Conservation (phyloP, 352 stramenopile genomes). For the Pythium phragmitis region DNA sequence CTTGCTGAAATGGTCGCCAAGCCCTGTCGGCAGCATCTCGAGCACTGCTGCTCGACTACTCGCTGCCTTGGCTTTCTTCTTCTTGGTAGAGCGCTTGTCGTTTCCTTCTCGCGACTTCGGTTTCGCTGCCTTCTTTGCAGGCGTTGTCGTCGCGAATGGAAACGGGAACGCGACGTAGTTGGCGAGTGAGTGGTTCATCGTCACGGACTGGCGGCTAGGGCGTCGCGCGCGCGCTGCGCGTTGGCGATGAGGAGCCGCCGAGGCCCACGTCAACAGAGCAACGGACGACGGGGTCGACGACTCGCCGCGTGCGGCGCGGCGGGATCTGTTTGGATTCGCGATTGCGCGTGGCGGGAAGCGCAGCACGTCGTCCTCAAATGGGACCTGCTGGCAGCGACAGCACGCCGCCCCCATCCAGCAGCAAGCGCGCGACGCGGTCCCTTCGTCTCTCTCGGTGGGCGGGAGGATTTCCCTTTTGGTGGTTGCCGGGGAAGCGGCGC, state of each 20-base stretch:
- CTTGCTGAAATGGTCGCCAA: constrained; percentile 55
- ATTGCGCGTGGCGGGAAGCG: constrained; percentile 31
- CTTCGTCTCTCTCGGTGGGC: constrained; percentile 3
- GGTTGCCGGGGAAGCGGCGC: constrained; percentile 26
- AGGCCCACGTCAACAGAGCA: not conserved
- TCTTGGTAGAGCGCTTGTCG: not conserved
- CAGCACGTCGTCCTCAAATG: constrained; percentile 59
- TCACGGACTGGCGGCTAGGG: constrained; percentile 25
- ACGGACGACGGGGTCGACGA: not conserved
- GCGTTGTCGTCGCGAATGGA: constrained; percentile 53
- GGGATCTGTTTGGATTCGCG: constrained; percentile 17
- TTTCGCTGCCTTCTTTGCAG: constrained; percentile 15
- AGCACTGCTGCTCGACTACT: constrained; percentile 4
- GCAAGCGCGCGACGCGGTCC: not conserved
- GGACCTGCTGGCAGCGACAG: constrained; percentile 62
- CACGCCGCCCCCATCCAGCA: constrained; percentile 65
- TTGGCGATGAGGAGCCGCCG: not conserved
- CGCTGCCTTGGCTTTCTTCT: constrained; percentile 1
- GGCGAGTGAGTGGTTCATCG: constrained; percentile 54
- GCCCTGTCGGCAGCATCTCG: constrained; percentile 26
- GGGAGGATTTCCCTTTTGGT: constrained; percentile 8
- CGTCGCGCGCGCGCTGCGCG: constrained; percentile 19
- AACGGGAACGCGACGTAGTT: constrained; percentile 83
- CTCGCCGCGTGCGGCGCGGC: not conserved
- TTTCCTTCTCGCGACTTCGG: constrained; percentile 13